Percentiles rank a stretch among this genome's conserved stretches.
phyloP scores from a whole-genome alignment of 768 basidiomycete species.

The Tulasnella calospora region DNA sequence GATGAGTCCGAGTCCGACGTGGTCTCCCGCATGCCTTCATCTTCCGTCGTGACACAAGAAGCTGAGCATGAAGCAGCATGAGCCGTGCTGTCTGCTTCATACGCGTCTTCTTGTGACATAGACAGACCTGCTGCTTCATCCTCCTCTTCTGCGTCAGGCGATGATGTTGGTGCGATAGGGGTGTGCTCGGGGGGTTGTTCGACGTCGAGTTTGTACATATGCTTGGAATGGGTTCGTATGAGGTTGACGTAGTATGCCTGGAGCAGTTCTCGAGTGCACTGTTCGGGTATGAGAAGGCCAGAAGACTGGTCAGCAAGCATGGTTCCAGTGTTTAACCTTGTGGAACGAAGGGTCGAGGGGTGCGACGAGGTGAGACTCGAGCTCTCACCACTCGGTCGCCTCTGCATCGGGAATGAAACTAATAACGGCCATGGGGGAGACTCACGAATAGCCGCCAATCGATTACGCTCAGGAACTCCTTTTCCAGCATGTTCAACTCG shows the following conservation, averaged over 20 bases:
- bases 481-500: slow-evolving; percentile 91
- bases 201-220: slow-evolving; percentile 6
- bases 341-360: slow-evolving; percentile 14
- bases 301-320: slow-evolving; percentile 16
- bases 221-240: slow-evolving; percentile 62
- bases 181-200: neutral
- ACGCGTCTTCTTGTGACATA: neutral
- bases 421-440: slow-evolving; percentile 30
- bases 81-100: slow-evolving; percentile 25
- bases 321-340: slow-evolving; percentile 9
- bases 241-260: slow-evolving; percentile 94
- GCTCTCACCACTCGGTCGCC: neutral
- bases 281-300: slow-evolving; percentile 29
- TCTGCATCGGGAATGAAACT: neutral
- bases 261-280: slow-evolving; percentile 87
- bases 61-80: slow-evolving; percentile 17
- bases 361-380: neutral
- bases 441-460: slow-evolving; percentile 91
- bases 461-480: slow-evolving; percentile 85
- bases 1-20: slow-evolving; percentile 6
- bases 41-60: slow-evolving; percentile 15
- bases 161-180: neutral
- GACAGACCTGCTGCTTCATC: slow-evolving; percentile 3
- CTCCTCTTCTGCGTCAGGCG: neutral
- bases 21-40: slow-evolving; percentile 14